These are phyloP conservation scores for Cladosporium sp. DNA, from an alignment of 2,329 filamentous ascomycete species.

Conservation along the genomic window DNA sequence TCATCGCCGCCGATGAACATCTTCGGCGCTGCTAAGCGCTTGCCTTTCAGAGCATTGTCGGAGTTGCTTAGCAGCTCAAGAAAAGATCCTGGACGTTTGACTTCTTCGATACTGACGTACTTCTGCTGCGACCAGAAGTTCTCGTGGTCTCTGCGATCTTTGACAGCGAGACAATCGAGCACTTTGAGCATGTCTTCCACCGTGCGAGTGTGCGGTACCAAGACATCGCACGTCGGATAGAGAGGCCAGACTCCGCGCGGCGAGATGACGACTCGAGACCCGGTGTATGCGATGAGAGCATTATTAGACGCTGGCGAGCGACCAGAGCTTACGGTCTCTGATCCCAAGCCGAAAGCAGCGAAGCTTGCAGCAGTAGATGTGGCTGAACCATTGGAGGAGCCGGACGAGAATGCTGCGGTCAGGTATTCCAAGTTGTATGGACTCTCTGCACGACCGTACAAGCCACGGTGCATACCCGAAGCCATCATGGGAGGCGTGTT, in stretches of 20 bases:
- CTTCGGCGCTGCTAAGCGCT: slow-evolving; percentile 53
- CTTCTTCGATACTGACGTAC: slow-evolving; percentile 46
- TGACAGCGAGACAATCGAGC: slow-evolving; percentile 50
- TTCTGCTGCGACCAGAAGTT: slow-evolving; percentile 60
- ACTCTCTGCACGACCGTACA: slow-evolving; percentile 59
- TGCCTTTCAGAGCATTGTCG: slow-evolving; percentile 43
- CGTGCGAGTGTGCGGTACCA: slow-evolving; percentile 56
- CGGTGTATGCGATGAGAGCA: slow-evolving; percentile 58
- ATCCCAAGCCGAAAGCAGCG: slow-evolving; percentile 56
- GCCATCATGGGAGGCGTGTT: slow-evolving; percentile 64
- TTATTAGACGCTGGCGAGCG: slow-evolving; percentile 61
- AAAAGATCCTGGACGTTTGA: slow-evolving; percentile 38
- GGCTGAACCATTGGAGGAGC: slow-evolving; percentile 60
- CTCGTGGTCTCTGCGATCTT: slow-evolving; percentile 46
- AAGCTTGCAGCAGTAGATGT: slow-evolving; percentile 55
- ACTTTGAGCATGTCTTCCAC: slow-evolving; percentile 54
- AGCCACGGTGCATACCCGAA: slow-evolving; percentile 59
- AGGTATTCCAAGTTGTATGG: slow-evolving; percentile 59
- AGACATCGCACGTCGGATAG: slow-evolving; percentile 58
- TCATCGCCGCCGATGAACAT: slow-evolving; percentile 53
- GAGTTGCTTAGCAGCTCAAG: slow-evolving; percentile 38
- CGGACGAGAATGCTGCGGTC: slow-evolving; percentile 58
- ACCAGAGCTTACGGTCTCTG: slow-evolving; percentile 60
- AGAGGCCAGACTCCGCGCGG: slow-evolving; percentile 58
- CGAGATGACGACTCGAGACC: slow-evolving; percentile 55